These are phyloP conservation scores for Nidularia pulvinata DNA, from an alignment of 768 basidiomycete species.

Conservation along the genomic window DNA sequence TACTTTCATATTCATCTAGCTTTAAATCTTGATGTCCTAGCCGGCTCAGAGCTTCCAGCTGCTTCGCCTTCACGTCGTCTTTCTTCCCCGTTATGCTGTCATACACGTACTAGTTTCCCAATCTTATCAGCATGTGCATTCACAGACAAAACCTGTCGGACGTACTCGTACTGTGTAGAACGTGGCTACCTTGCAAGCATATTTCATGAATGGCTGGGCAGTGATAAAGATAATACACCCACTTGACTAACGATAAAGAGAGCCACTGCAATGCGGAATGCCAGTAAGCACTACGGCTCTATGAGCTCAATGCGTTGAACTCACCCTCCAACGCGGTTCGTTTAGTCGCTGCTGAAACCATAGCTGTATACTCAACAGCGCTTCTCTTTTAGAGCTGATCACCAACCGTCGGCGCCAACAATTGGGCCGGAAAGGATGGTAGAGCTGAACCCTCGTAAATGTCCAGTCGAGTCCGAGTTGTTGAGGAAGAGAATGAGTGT, in stretches of 20 bases:
- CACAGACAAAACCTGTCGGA: slow-evolving; percentile 5
- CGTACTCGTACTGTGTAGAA: slow-evolving; percentile 76
- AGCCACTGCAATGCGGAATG: slow-evolving; percentile 35
- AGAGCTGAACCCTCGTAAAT: no score
- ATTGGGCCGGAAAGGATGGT: no score
- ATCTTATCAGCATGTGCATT: not conserved
- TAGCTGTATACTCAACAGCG: no score
- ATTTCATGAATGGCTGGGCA: slow-evolving; percentile 11
- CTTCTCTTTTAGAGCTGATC: no score
- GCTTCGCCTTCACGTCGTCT: slow-evolving; percentile 66
- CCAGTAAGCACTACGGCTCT: no score
- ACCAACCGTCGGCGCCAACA: no score
- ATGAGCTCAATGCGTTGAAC: no score
- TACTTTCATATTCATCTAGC: slow-evolving; percentile 91
- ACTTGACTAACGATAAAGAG: slow-evolving; percentile 52
- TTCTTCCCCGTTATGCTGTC: slow-evolving; percentile 56
- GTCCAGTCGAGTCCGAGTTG: no score
- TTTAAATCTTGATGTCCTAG: slow-evolving; percentile 73
- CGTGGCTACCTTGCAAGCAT: slow-evolving; percentile 62
- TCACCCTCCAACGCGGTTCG: no score
- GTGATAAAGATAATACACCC: slow-evolving; percentile 16
- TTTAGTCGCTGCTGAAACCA: no score
- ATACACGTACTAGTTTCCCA: slow-evolving; percentile 57
- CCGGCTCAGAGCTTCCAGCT: slow-evolving; percentile 66
- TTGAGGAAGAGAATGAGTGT: no score